Evolutionary conservation across 2,329 filamentous ascomycete genomes (phyloP), one percentile per base, ranked within the genome.

Genomic region (Pestalotiopsis sp.): DNA sequence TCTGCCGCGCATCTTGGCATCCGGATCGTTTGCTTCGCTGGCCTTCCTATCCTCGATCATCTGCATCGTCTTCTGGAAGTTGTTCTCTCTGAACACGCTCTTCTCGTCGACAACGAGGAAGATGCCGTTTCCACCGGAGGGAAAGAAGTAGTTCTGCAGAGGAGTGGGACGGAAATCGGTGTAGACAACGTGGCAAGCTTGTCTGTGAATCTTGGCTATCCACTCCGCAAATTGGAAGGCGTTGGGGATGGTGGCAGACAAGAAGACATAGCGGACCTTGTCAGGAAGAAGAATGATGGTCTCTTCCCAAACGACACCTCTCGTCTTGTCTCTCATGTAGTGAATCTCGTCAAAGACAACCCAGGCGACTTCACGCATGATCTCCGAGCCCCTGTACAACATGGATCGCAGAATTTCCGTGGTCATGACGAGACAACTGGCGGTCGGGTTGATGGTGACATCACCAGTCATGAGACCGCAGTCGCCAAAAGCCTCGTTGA

Each of bases 161-260:
- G 96, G 96, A 0, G 96, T 99, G 22, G 96, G 96, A 77, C 96
- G 89, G 85, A 98, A 99, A 81, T 99, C 95, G 65, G 96, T 99
- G 80, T 99, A 99, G 3, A 99, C 96, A 70, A 99, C 97, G 85
- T 99, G 97, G 73, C 96, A 99, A 6, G 96, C 95, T 77, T 99
- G 97, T 72, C 93, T 92, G 79, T 99, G 97, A 68, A 95, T 98
- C 82, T 98, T 98, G 74, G 93, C 94, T 75, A 99, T 97, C 96
- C 96, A 99, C 80, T 99, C 95, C 73, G 96, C 96, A 75, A 99
- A 99, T 80, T 99, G 96, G 88, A 98, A 98, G 65, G 96, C 94
- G 77, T 99, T 99, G 66, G 96, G 96, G 70, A 99, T 99, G 1
- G 97, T 99, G 70, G 96, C 96, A 39, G 97, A 99, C 69, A 99